A percentile compares a stretch with the other conserved stretches of the same genome.
Conservation (phyloP, 208 protist species). For the Trypanosoma mega region DNA sequence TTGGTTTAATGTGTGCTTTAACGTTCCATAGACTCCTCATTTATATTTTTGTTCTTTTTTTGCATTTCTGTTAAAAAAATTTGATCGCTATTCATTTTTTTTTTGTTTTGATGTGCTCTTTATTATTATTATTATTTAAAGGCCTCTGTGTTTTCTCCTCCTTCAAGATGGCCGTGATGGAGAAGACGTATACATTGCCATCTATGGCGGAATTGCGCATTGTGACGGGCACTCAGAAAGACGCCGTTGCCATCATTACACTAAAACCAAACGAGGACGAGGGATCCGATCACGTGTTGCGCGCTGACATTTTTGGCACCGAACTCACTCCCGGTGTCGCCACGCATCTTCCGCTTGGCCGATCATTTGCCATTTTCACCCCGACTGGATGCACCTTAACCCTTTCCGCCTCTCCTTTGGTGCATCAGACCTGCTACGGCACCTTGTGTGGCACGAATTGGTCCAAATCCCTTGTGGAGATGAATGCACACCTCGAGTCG, state of each 20-base stretch:
- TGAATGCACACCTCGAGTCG: slow-evolving; percentile 59
- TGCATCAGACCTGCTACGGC: slow-evolving; percentile 51
- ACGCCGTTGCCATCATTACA: slow-evolving; percentile 27
- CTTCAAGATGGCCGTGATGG: slow-evolving; percentile 20
- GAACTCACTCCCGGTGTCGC: slow-evolving; percentile 48
- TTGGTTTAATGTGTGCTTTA: not conserved
- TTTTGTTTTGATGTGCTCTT: too few species aligned
- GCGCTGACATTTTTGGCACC: slow-evolving; percentile 57
- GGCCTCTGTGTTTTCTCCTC: not conserved
- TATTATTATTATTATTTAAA: too few species aligned
- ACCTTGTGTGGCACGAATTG: slow-evolving; percentile 38
- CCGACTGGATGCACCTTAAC: slow-evolving; percentile 55
- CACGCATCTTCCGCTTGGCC: slow-evolving; percentile 39
- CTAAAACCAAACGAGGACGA: slow-evolving; percentile 25
- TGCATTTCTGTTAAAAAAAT: not conserved
- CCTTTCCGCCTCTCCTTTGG: slow-evolving; percentile 32
- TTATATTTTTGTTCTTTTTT: slow-evolving; percentile 1
- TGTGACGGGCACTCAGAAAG: slow-evolving; percentile 20
- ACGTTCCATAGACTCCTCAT: not conserved
- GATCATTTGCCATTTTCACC: slow-evolving; percentile 52
- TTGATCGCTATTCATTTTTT: too few species aligned
- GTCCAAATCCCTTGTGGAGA: slow-evolving; percentile 56
- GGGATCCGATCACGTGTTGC: slow-evolving; percentile 20
- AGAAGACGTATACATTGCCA: slow-evolving; percentile 43
- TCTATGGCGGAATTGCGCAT: slow-evolving; percentile 59